Evolutionary conservation across 2,329 filamentous ascomycete genomes (phyloP).

Genomic region (Lojkania enalia): DNA sequence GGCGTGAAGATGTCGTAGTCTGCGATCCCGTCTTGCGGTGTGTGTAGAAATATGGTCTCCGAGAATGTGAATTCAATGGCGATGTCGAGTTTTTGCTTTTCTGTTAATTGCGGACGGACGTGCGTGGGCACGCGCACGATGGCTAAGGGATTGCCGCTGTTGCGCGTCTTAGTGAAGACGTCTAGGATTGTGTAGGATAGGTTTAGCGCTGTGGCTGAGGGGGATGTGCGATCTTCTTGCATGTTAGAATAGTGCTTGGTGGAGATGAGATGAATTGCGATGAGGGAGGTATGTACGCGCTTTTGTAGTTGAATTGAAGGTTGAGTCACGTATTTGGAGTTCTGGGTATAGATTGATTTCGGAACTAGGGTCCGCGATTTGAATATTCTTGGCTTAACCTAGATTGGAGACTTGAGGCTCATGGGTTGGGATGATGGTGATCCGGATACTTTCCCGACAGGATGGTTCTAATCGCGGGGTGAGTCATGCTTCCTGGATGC

Average conservation of each 20-base stretch:
- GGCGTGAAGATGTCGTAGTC: constrained; percentile 58
- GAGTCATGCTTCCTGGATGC: too few species aligned
- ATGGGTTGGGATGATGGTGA: too few species aligned
- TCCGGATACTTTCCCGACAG: too few species aligned
- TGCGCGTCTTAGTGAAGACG: constrained; percentile 53
- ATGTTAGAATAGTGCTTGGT: not conserved
- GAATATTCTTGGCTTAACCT: too few species aligned
- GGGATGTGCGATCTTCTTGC: not conserved
- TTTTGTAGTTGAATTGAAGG: too few species aligned
- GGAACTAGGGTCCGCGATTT: too few species aligned
- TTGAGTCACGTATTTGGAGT: too few species aligned
- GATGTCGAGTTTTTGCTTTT: constrained; percentile 55
- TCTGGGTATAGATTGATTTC: too few species aligned
- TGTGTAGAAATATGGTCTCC: constrained; percentile 58
- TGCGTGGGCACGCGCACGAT: constrained; percentile 53
- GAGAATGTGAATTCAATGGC: constrained; percentile 60
- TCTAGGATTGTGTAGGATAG: constrained; percentile 44
- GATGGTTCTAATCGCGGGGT: too few species aligned
- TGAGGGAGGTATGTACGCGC: too few species aligned
- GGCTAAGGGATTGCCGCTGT: constrained; percentile 56
- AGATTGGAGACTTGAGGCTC: too few species aligned
- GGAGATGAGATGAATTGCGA: not conserved
- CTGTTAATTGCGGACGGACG: constrained; percentile 37
- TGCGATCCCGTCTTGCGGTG: constrained; percentile 19
- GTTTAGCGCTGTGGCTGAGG: constrained; percentile 15